These are phyloP conservation scores for Phoma sp. DNA, from an alignment of 2,329 filamentous ascomycete genomes.

Conservation along the genomic window DNA sequence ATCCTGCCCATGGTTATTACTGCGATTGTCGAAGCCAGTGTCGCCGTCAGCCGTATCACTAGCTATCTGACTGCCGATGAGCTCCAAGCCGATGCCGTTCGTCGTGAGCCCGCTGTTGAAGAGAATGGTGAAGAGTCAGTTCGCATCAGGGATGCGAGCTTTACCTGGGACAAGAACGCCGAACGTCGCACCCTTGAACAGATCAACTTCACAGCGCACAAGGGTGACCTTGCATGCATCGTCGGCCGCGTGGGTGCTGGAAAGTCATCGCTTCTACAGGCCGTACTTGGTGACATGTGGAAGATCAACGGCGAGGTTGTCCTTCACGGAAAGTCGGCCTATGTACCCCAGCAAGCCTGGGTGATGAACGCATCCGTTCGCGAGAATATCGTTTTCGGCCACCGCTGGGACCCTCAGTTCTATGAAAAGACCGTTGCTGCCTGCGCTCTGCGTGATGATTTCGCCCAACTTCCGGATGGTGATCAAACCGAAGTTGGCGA, in stretches of 20 bases:
- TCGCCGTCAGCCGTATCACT: constrained; percentile 86
- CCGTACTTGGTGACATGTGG: constrained; percentile 89
- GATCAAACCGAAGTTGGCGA: constrained; percentile 97
- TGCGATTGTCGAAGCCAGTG: constrained; percentile 92
- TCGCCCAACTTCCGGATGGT: constrained; percentile 89
- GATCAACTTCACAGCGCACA: constrained; percentile 87
- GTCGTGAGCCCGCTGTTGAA: constrained; percentile 71
- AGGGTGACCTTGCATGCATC: constrained; percentile 91
- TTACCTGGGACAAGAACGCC: constrained; percentile 93
- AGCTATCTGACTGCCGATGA: constrained; percentile 88
- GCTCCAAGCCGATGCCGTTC: constrained; percentile 83
- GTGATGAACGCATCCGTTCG: constrained; percentile 97
- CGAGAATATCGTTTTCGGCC: constrained; percentile 96
- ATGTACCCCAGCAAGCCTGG: constrained; percentile 93
- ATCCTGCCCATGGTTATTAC: constrained; percentile 98
- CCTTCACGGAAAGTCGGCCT: constrained; percentile 83
- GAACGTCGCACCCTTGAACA: constrained; percentile 73
- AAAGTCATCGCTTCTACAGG: constrained; percentile 91
- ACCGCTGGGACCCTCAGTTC: constrained; percentile 90
- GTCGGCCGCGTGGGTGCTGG: constrained; percentile 94
- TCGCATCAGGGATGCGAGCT: constrained; percentile 81
- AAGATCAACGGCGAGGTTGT: constrained; percentile 85
- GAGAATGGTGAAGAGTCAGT: constrained; percentile 87
- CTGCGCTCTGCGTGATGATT: constrained; percentile 90
- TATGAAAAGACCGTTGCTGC: constrained; percentile 93